These are phyloP conservation scores for Torulaspora delbrueckii DNA, from an alignment of 805 yeast species.

Conservation along the genomic window DNA sequence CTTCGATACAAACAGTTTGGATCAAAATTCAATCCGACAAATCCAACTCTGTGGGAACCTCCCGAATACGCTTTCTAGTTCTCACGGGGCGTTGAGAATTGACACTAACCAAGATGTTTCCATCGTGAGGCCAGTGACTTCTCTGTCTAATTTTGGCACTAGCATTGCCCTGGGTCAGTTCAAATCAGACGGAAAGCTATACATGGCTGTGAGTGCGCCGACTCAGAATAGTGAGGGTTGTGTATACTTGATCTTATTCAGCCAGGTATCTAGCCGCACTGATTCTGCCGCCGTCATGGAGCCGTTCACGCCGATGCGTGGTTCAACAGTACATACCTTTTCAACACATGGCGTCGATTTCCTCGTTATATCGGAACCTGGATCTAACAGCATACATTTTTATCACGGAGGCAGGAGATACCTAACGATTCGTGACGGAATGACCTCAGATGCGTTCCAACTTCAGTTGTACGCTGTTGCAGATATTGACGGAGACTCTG, in stretches of 20 bases:
- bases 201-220: slow-evolving; percentile 50
- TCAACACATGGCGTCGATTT: slow-evolving; percentile 31
- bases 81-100: not conserved
- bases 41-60: slow-evolving; percentile 22
- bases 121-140: slow-evolving; percentile 1
- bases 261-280: slow-evolving; percentile 21
- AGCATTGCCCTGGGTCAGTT: slow-evolving; percentile 42
- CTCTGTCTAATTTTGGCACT: slow-evolving; percentile 43
- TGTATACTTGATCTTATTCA: slow-evolving; percentile 42
- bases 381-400: slow-evolving; percentile 41
- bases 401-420: slow-evolving; percentile 24
- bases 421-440: slow-evolving; percentile 26
- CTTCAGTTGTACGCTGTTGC: slow-evolving; percentile 36
- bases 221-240: slow-evolving; percentile 43
- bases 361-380: slow-evolving; percentile 50
- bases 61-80: slow-evolving; percentile 6
- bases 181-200: slow-evolving; percentile 33
- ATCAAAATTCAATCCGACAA: not conserved
- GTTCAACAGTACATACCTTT: slow-evolving; percentile 37
- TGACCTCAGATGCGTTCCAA: slow-evolving; percentile 18
- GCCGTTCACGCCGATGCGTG: slow-evolving; percentile 36
- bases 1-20: slow-evolving; percentile 5
- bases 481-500: slow-evolving; percentile 38
- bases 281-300: not conserved
- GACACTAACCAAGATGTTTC: not conserved